Base-by-base conservation (phyloP, 2,329 filamentous ascomycete genomes). In the Aurifilum marmelostoma region DNA sequence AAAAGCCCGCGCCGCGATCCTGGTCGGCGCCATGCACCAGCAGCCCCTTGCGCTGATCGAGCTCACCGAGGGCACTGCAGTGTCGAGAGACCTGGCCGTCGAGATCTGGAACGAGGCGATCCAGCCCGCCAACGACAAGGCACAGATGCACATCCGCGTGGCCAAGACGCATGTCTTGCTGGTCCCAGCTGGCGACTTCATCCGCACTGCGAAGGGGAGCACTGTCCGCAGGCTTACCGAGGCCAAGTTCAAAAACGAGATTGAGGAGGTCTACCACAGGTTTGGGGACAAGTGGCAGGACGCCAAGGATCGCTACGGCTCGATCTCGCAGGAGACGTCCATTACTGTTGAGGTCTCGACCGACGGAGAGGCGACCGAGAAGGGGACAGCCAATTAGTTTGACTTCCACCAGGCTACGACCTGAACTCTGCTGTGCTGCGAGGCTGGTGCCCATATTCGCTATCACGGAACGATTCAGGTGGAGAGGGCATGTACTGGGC, bases 281-380 rank as follows among this genome's bases (percentile, higher is more conserved):
- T 72, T 65, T 56, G 73, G 73, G 7, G 73, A 75, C 39, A 43
- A 63, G 24, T 75, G 72, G 71, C 71, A 73, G 56, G 72, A 71
- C 24, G 64, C 69, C 1, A 71, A 59, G 63, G 52, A 59, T 68
- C 73, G 69, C 21, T 71, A 71, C n/a, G 67, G 69, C 27, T 71
- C 69, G 34, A 71, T 71, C 37, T 71, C 69, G 14, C 64, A 67
- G 52, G 66, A 65, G 52, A 71, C 69, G 52, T 68, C 65, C 18
- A 69, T 71, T 8, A 69, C 64, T 7, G 67, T 71, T 24, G 69
- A 71, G 43, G 27, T 69, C 12, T 41, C 43, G 37, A 34, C 65
- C 11, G 41, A 39, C 12, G 65, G n/a, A n/a, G 47, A 27, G n/a
- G 11, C 32, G 9, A 41, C 29, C 18, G 32, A 6, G n/a, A 39